These are phyloP conservation scores for Penicillium digitatum DNA, from an alignment of 2,329 filamentous ascomycete species.

Conservation along the genomic window DNA sequence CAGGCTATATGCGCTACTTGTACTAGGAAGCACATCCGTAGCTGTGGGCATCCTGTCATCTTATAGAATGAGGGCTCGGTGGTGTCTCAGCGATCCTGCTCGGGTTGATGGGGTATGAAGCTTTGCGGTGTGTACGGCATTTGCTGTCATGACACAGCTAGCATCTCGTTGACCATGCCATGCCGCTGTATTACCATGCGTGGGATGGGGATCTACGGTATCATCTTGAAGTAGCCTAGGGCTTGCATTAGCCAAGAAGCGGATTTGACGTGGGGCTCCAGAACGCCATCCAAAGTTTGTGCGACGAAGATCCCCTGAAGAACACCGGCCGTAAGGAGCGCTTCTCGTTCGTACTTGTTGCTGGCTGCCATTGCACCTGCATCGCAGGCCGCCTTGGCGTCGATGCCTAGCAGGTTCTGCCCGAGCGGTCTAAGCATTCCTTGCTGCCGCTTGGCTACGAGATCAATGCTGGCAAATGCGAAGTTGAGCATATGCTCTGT, in stretches of 20 bases:
- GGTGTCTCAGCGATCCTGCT: slow-evolving; percentile 16
- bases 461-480: slow-evolving; percentile 17
- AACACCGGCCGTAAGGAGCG: slow-evolving; percentile 19
- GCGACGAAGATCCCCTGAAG: slow-evolving; percentile 22
- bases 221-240: slow-evolving; percentile 12
- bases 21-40: slow-evolving; percentile 23
- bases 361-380: background rate
- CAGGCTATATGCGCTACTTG: slow-evolving; percentile 22
- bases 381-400: background rate
- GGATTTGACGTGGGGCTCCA: slow-evolving; percentile 23
- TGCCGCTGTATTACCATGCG: slow-evolving; percentile 21
- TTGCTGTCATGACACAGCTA: slow-evolving; percentile 23
- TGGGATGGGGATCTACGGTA: slow-evolving; percentile 14
- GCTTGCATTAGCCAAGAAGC: slow-evolving; percentile 23
- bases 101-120: slow-evolving; percentile 19
- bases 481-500: slow-evolving; percentile 28
- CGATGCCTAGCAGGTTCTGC: slow-evolving; percentile 15
- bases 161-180: slow-evolving; percentile 26
- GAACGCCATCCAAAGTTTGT: slow-evolving; percentile 21
- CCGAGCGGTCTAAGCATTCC: slow-evolving; percentile 22
- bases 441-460: slow-evolving; percentile 21
- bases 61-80: slow-evolving; percentile 25
- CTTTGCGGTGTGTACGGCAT: slow-evolving; percentile 16
- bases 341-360: slow-evolving; percentile 15
- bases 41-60: slow-evolving; percentile 26